Evolutionary conservation across 148 eudicot genomes (phyloP), one percentile per base, ranked within the genome.

Genomic region (Rhododendron williamsianum): DNA sequence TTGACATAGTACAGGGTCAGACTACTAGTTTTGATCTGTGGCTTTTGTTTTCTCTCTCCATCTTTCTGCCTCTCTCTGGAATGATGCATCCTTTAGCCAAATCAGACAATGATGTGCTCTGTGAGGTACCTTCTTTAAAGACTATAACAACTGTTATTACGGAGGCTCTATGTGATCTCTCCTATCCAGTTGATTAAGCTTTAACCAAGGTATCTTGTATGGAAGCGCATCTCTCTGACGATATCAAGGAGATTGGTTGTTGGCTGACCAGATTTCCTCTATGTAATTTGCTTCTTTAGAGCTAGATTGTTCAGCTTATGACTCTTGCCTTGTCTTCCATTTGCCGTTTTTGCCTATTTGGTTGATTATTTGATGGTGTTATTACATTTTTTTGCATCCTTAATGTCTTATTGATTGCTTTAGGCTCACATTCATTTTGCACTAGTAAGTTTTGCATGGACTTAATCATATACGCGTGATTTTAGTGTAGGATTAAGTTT

Each of bases 31-130:
- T 30, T 18, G 77, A 49, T 46, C 60, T 79, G 48, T 79, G 60
- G 4, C 81, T 51, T 80, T 67, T 63, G 8, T 63, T 23, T 63
- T 10, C 35, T 67, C 15, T 25, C 15, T 25, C 4, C 46, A 15
- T 46, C 33, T 38, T 16, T 38, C 81, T 78, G 11, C 38, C 9
- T 12, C 72, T 67, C 82, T 85, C 87, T 89, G 91, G 89, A 60
- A 80, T 89, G 91, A 89, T 89, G 91, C 76, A 80, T 52, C 83
- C 35, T 67, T 89, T 89, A 87, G 91, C 89, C 89, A 87, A 89
- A 89, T 85, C 91, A 89, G 91, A 87, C 79, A 72, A 63, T 83
- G 87, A 81, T 81, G 88, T 89, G 91, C 89, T 89, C 91, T 88
- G 45, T 74, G 52, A 77, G 88, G 91, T 63, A 77, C 81, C 63